A percentile compares a stretch with the other conserved stretches of the same genome.
Evolutionary conservation across 495 filamentous ascomycete species (phyloP).

Genomic region (Hyaloscypha hepaticicola): DNA sequence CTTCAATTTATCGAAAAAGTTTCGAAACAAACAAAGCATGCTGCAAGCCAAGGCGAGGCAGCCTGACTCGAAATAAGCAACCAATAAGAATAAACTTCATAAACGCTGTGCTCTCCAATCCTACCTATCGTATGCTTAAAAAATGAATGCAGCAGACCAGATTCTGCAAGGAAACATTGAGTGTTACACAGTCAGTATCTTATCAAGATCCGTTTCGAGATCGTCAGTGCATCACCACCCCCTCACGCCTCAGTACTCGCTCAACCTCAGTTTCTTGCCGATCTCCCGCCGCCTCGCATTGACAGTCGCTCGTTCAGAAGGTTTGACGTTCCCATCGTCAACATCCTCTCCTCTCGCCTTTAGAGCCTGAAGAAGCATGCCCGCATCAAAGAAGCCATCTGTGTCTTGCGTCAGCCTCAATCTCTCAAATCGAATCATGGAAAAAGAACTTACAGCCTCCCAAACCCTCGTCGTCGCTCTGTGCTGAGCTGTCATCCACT

Average conservation of each 20-base stretch:
- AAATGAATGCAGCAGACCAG: neutral
- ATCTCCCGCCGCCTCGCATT: slow-evolving; percentile 61
- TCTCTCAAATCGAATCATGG: neutral
- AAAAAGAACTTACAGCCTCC: slow-evolving; percentile 75
- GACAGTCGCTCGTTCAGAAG: slow-evolving; percentile 46
- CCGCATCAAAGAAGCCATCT: slow-evolving; percentile 97
- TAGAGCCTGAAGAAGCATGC: slow-evolving; percentile 86
- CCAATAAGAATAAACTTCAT: neutral
- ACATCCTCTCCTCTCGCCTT: slow-evolving; percentile 50
- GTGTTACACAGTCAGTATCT: neutral
- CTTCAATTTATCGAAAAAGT: neutral
- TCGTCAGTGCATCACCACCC: neutral
- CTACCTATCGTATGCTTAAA: neutral
- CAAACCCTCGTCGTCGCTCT: slow-evolving; percentile 84
- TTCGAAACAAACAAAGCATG: neutral
- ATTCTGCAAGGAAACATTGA: neutral
- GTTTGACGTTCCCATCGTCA: slow-evolving; percentile 35
- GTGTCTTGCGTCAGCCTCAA: slow-evolving; percentile 3
- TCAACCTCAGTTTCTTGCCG: slow-evolving; percentile 75
- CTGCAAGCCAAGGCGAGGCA: too few species aligned
- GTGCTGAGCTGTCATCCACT: slow-evolving; percentile 54
- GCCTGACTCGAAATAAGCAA: neutral
- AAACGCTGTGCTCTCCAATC: neutral
- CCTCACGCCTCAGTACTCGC: slow-evolving; percentile 58
- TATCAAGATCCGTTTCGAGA: neutral